Evolutionary conservation across 2,329 filamentous ascomycete genomes (phyloP).

Genomic region (Aspergillus awamori): DNA sequence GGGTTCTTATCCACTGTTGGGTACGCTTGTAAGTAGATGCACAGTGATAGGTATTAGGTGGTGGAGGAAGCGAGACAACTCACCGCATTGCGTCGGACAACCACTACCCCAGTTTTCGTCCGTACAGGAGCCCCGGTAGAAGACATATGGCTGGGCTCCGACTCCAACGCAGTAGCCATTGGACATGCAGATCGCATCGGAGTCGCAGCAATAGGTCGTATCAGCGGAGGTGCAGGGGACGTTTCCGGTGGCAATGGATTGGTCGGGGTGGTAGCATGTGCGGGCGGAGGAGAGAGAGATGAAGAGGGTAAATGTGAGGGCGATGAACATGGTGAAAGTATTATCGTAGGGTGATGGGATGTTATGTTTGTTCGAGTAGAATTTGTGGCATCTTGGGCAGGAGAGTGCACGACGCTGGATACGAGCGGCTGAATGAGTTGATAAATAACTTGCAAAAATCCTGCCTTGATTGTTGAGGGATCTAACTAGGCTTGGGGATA

Average conservation of each 20-base stretch:
- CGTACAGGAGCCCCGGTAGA: conserved; percentile 6
- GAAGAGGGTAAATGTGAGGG: background rate
- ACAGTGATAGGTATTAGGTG: too few relatives aligned
- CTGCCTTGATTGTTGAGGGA: too few relatives aligned
- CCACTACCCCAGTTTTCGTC: conserved; percentile 5
- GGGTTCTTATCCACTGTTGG: conserved; percentile 5
- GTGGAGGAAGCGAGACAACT: background rate
- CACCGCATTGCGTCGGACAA: conserved; percentile 9
- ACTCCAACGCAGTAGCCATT: conserved; percentile 10
- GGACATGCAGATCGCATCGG: conserved; percentile 6
- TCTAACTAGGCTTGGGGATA: too few relatives aligned
- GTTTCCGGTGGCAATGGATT: background rate
- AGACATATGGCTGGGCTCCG: background rate
- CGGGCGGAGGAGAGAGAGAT: conserved; percentile 3
- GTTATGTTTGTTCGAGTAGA: background rate
- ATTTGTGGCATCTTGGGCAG: too few relatives aligned
- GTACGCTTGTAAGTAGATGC: background rate
- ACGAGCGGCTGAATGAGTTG: too few relatives aligned
- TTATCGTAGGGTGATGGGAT: background rate
- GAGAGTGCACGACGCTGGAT: too few relatives aligned
- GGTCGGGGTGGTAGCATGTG: conserved; percentile 12
- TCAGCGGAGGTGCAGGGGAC: conserved; percentile 1
- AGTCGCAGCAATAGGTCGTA: conserved; percentile 7
- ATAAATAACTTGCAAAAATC: too few relatives aligned
- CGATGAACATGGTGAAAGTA: background rate